Evolutionary conservation across 108 stramenopile genomes (phyloP), one percentile per base, ranked within the genome.

Genomic region (Craspedostauros australis): DNA sequence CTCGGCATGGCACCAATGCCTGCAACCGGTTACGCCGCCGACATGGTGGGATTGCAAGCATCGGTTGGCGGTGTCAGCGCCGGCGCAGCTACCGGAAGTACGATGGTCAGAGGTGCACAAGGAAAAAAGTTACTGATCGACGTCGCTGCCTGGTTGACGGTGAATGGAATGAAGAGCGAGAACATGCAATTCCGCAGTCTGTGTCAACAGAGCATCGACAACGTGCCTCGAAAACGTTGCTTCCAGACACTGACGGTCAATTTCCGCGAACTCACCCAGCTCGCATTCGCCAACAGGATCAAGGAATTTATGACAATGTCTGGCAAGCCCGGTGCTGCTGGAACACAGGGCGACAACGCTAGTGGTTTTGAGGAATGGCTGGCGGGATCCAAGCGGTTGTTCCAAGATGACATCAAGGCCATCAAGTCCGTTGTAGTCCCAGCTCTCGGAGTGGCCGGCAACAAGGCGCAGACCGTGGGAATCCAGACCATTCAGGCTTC

Each of bases 141-240:
- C 65, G 95, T 99, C 16, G 83, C 93, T 28, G 94, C 93, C 5
- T 99, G 98, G 97, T 73, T 99, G 47, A 91, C 91, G 30, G 72
- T 97, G 42, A 98, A 98, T 73, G 95, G 96, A 60, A 96, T 99
- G 90, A 87, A 87, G 46, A 85, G 88, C 19, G 99, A 99, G 62
- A 93, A 95, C 56, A 81, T 98, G 80, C 97, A 98, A 66, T 98
- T 96, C 71, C 77, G 91, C 27, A 80, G 94, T 76, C 76, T 97
- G 26, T 91, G 86, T 43, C 91, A 98, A 44, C 99, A 99, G 53
- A 94, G 91, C 50, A 86, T 96, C 21, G 75, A 89, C 39, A 97
- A 98, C 60, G 95, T 97, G 1, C 84, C 93, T 54, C 73, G 99
- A 50, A 98, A 98, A 60, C 60, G 86, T 36, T 88, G 94, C 0